Percentiles rank a stretch among this genome's conserved stretches.
Conservation (phyloP, 805 yeast genomes). For the Candida sanyiensis region DNA sequence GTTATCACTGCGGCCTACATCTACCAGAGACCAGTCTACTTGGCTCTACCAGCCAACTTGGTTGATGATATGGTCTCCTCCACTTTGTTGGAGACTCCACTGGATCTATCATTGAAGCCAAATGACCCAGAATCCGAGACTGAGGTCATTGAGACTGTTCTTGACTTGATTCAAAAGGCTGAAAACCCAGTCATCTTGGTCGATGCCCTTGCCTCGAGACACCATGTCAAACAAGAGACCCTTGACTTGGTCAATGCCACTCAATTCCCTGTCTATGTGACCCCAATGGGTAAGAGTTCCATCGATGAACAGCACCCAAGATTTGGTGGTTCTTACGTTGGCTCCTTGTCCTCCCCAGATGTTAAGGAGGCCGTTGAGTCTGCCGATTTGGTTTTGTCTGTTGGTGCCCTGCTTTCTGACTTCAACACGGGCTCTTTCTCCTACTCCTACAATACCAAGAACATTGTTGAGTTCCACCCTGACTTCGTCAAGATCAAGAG, state of each 20-base stretch:
- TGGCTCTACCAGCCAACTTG: slow-evolving; percentile 79
- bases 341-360: slow-evolving; percentile 68
- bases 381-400: slow-evolving; percentile 68
- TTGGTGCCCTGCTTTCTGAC: slow-evolving; percentile 82
- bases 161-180: slow-evolving; percentile 50
- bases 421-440: slow-evolving; percentile 88
- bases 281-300: slow-evolving; percentile 87
- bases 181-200: slow-evolving; percentile 70
- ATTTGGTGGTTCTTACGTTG: slow-evolving; percentile 84
- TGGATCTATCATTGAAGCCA: slow-evolving; percentile 52
- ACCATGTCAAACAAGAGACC: slow-evolving; percentile 60
- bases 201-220: slow-evolving; percentile 85
- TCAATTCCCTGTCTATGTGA: slow-evolving; percentile 75
- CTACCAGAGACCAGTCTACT: slow-evolving; percentile 74
- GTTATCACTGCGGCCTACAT: slow-evolving; percentile 67
- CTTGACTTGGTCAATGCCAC: slow-evolving; percentile 56
- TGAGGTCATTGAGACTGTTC: slow-evolving; percentile 52
- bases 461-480: slow-evolving; percentile 74
- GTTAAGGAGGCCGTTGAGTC: slow-evolving; percentile 68
- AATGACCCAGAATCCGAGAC: slow-evolving; percentile 58
- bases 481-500: slow-evolving; percentile 64
- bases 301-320: slow-evolving; percentile 67
- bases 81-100: slow-evolving; percentile 51
- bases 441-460: slow-evolving; percentile 66
- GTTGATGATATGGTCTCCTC: slow-evolving; percentile 61